Evolutionary conservation across 2,329 filamentous ascomycete species (phyloP).

Genomic region (Aspergillus proliferans): DNA sequence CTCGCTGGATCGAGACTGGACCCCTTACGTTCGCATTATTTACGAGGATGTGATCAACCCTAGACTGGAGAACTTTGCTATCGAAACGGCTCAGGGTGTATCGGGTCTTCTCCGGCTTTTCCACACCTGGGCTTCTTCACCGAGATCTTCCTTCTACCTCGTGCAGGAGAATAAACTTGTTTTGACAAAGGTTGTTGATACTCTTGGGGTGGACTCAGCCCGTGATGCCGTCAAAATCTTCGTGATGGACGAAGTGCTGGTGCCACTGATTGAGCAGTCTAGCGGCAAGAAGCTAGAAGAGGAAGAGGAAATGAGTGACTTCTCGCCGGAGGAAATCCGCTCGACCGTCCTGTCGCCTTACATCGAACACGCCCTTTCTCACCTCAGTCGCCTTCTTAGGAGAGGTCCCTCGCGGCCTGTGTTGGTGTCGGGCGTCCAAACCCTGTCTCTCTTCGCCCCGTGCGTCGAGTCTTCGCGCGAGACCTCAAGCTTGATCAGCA

Average conservation of each 20-base stretch:
- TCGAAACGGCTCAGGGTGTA: conserved; percentile 82
- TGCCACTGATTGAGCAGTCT: conserved; percentile 59
- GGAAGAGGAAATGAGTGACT: conserved; percentile 38
- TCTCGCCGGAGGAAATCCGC: conserved; percentile 34
- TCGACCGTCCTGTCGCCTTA: conserved; percentile 45
- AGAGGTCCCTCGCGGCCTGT: conserved; percentile 63
- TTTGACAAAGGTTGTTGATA: conserved; percentile 66
- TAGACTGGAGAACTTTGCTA: conserved; percentile 68
- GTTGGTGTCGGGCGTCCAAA: conserved; percentile 70
- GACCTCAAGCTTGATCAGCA: conserved; percentile 69
- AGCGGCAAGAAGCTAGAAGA: conserved; percentile 48
- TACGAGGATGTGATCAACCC: conserved; percentile 70
- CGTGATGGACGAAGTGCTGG: conserved; percentile 66
- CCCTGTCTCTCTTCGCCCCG: conserved; percentile 68
- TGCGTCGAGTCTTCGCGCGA: conserved; percentile 59
- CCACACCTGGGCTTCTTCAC: conserved; percentile 68
- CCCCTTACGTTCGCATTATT: conserved; percentile 62
- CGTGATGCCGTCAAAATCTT: conserved; percentile 85
- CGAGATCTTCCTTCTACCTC: conserved; percentile 63
- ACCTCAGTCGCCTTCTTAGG: conserved; percentile 49
- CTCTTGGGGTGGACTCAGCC: conserved; percentile 63
- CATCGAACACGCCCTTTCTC: conserved; percentile 59
- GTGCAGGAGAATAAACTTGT: conserved; percentile 54
- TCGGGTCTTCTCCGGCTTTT: conserved; percentile 78
- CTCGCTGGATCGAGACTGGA: conserved; percentile 65